Evolutionary conservation across 495 filamentous ascomycete genomes (phyloP).

Genomic region (Penicillium paradoxum): DNA sequence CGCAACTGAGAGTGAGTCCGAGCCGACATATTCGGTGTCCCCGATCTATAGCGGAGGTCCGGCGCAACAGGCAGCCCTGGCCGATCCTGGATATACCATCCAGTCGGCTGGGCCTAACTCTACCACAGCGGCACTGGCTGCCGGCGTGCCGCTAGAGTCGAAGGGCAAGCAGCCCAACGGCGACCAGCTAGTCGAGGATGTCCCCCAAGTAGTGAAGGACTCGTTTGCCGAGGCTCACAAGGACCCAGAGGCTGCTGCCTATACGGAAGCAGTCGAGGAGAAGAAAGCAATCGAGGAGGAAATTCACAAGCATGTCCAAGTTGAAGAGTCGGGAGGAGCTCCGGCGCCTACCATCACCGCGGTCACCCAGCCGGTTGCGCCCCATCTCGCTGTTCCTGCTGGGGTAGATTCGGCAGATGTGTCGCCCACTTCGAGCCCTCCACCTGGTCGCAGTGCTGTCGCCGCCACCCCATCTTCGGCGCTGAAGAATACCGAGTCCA

Average conservation of each 20-base stretch:
- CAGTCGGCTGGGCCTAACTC: conserved; percentile 64
- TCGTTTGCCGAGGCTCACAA: conserved; percentile 60
- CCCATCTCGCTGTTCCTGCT: conserved; percentile 21
- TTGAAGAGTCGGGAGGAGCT: conserved; percentile 44
- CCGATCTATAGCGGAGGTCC: conserved; percentile 10
- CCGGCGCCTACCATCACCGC: conserved; percentile 49
- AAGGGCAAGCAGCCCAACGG: conserved; percentile 46
- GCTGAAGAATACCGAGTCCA: conserved; percentile 4
- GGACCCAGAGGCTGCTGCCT: conserved; percentile 66
- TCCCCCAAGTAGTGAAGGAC: conserved; percentile 69
- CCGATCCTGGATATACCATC: conserved; percentile 52
- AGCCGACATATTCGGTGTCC: background rate
- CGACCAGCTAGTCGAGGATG: conserved; percentile 44
- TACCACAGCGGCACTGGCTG: conserved; percentile 72
- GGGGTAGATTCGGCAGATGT: conserved; percentile 33
- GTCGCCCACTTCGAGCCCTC: conserved; percentile 41
- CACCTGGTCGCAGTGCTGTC: conserved; percentile 17
- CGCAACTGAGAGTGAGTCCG: conserved; percentile 9
- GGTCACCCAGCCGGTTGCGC: conserved; percentile 39
- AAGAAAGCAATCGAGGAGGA: conserved; percentile 74
- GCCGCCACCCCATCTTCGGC: conserved; percentile 15
- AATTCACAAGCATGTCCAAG: conserved; percentile 51
- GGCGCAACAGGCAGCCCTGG: conserved; percentile 27
- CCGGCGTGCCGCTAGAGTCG: conserved; percentile 61
- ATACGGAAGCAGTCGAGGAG: conserved; percentile 62